Evolutionary conservation across 345 rosid genomes (phyloP).

Genomic region (Brassica napus): DNA sequence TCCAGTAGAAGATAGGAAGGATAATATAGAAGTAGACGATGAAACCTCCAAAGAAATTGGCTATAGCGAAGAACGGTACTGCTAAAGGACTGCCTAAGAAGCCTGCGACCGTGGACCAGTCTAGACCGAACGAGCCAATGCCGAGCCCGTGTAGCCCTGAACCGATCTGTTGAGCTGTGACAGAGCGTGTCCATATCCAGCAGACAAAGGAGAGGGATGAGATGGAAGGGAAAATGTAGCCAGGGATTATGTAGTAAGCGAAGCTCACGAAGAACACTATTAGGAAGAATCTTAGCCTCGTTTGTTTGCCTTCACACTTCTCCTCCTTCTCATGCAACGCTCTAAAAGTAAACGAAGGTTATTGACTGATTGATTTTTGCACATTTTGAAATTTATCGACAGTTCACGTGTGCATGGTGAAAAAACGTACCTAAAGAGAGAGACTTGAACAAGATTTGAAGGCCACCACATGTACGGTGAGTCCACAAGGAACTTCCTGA

Average conservation of each 20-base stretch:
- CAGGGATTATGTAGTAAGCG: constrained; percentile 64
- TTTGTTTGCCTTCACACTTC: constrained; percentile 50
- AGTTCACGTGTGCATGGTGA: not conserved
- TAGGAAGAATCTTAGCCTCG: constrained; percentile 68
- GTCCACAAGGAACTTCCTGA: constrained; percentile 54
- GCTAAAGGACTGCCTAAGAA: constrained; percentile 77
- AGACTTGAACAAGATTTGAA: constrained; percentile 51
- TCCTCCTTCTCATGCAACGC: constrained; percentile 67
- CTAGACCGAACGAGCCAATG: constrained; percentile 68
- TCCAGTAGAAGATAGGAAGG: constrained; percentile 62
- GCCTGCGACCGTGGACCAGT: constrained; percentile 64
- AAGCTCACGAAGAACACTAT: constrained; percentile 56
- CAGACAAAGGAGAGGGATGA: constrained; percentile 63
- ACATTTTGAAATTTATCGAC: too few relatives aligned
- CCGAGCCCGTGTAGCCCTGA: constrained; percentile 62
- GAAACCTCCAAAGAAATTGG: constrained; percentile 54
- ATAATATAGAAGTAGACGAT: constrained; percentile 51
- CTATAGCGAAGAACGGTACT: constrained; percentile 59
- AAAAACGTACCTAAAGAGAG: constrained; percentile 44
- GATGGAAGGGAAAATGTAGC: constrained; percentile 62
- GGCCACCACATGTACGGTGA: constrained; percentile 73
- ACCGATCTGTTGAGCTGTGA: constrained; percentile 69
- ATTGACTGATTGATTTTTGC: not conserved
- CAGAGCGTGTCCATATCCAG: constrained; percentile 66
- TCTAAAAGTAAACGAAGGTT: constrained; percentile 30